Percentiles rank a stretch among this genome's conserved stretches.
These are phyloP conservation scores for Pseudopyricularia javanii DNA, from an alignment of 2,329 filamentous ascomycete genomes.

Conservation along the genomic window DNA sequence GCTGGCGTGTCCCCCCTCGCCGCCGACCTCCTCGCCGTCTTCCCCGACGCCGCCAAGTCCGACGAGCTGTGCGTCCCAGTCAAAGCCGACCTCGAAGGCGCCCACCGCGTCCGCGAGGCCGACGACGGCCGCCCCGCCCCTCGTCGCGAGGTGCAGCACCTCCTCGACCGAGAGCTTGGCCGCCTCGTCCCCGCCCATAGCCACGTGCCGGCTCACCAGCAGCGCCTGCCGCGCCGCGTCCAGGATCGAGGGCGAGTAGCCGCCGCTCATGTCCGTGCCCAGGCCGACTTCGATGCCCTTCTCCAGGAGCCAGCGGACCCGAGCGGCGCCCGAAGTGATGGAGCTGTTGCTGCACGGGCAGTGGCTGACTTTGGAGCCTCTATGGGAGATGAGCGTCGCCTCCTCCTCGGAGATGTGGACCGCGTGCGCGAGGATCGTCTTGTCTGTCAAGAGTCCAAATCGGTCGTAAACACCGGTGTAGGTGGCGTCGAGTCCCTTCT, in stretches of 20 bases:
- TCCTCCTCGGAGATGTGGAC: conserved; percentile 64
- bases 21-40: conserved; percentile 17
- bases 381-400: conserved; percentile 45
- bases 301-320: conserved; percentile 62
- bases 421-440: conserved; percentile 77
- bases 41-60: conserved; percentile 40
- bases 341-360: conserved; percentile 81
- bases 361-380: conserved; percentile 61
- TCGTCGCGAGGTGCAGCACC: conserved; percentile 72
- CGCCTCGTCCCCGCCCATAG: conserved; percentile 40
- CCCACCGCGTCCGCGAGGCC: conserved; percentile 63
- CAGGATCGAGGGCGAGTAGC: conserved; percentile 70
- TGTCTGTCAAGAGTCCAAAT: conserved; percentile 52
- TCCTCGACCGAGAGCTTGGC: conserved; percentile 74
- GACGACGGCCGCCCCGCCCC: conserved; percentile 75
- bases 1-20: conserved; percentile 21
- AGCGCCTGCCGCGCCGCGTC: conserved; percentile 73
- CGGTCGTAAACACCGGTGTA: conserved; percentile 76
- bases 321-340: conserved; percentile 66
- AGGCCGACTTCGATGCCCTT: conserved; percentile 69
- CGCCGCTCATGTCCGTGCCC: conserved; percentile 84
- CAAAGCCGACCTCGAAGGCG: conserved; percentile 73
- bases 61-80: conserved; percentile 85
- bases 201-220: conserved; percentile 62
- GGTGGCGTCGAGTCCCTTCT: conserved; percentile 27